Evolutionary conservation across 352 stramenopile genomes (phyloP).

Genomic region (Pythium rishiriense): DNA sequence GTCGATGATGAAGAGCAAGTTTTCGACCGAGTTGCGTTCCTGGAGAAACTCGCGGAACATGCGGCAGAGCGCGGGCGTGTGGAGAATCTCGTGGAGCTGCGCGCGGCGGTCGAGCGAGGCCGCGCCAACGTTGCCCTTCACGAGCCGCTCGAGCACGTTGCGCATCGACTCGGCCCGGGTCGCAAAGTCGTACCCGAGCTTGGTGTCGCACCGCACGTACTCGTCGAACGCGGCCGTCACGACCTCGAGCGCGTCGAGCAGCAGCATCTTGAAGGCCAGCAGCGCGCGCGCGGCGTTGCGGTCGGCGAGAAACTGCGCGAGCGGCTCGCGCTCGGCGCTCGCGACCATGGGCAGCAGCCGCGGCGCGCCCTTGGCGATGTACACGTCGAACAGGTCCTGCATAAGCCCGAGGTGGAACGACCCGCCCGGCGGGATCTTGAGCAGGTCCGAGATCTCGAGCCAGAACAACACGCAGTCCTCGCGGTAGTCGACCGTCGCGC

Average conservation of each 20-base stretch:
- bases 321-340: slow-evolving; percentile 41
- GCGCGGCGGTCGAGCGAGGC: slow-evolving; percentile 39
- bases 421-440: slow-evolving; percentile 56
- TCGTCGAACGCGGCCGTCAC: slow-evolving; percentile 60
- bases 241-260: slow-evolving; percentile 60
- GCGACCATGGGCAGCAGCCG: slow-evolving; percentile 58
- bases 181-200: slow-evolving; percentile 39
- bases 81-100: slow-evolving; percentile 56
- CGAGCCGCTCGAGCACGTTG: slow-evolving; percentile 56
- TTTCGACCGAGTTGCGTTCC: slow-evolving; percentile 57
- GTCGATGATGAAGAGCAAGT: slow-evolving; percentile 68
- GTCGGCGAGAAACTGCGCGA: slow-evolving; percentile 49
- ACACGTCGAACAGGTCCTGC: slow-evolving; percentile 60
- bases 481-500: slow-evolving; percentile 42
- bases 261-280: slow-evolving; percentile 59
- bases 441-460: slow-evolving; percentile 64
- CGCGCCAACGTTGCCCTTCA: slow-evolving; percentile 36
- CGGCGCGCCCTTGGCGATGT: slow-evolving; percentile 39
- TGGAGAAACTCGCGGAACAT: slow-evolving; percentile 64
- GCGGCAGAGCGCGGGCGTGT: slow-evolving; percentile 43
- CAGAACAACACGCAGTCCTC: slow-evolving; percentile 71
- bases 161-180: slow-evolving; percentile 45
- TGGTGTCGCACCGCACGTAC: slow-evolving; percentile 42
- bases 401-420: slow-evolving; percentile 63
- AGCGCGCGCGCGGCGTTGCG: slow-evolving; percentile 43